These are phyloP conservation scores for Colletotrichum truncatum DNA, from an alignment of 2,329 filamentous ascomycete species.

Conservation along the genomic window DNA sequence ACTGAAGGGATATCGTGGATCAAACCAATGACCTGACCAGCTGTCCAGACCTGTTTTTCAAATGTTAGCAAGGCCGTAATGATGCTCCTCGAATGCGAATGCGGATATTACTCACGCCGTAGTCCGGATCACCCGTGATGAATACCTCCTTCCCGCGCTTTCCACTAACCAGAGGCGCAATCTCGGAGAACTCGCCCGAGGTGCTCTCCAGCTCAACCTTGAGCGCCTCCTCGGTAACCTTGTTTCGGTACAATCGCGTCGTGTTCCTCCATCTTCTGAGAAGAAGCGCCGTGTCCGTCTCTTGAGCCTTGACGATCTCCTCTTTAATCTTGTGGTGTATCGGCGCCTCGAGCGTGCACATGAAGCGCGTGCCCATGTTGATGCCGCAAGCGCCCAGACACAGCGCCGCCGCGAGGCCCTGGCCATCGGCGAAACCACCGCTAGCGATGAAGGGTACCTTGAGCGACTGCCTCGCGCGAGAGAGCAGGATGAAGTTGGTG, in stretches of 20 bases:
- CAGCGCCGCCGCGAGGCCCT: slow-evolving; percentile 90
- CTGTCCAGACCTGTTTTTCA: slow-evolving; percentile 83
- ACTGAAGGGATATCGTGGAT: slow-evolving; percentile 88
- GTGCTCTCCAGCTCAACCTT: slow-evolving; percentile 85
- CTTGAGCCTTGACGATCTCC: slow-evolving; percentile 85
- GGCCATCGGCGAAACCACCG: slow-evolving; percentile 93
- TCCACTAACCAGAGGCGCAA: slow-evolving; percentile 87
- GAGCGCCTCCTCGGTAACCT: slow-evolving; percentile 81
- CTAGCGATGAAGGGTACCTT: slow-evolving; percentile 93
- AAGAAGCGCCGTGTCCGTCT: slow-evolving; percentile 91
- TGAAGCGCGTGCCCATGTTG: slow-evolving; percentile 99
- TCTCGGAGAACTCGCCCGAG: slow-evolving; percentile 88
- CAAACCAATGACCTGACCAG: slow-evolving; percentile 91
- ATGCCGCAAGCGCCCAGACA: slow-evolving; percentile 91
- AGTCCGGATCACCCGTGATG: slow-evolving; percentile 88
- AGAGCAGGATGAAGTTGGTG: slow-evolving; percentile 89
- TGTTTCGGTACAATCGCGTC: slow-evolving; percentile 87
- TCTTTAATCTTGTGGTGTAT: slow-evolving; percentile 95
- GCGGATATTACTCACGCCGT: slow-evolving; percentile 71
- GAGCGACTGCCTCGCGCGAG: slow-evolving; percentile 83
- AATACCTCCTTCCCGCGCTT: slow-evolving; percentile 93
- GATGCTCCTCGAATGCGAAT: slow-evolving; percentile 22
- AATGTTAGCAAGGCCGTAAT: neutral
- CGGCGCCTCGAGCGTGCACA: slow-evolving; percentile 93
- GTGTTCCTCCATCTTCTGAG: slow-evolving; percentile 95